Base-by-base conservation (phyloP, 108 stramenopile species). In the Pseudonitzschia multiseries region DNA sequence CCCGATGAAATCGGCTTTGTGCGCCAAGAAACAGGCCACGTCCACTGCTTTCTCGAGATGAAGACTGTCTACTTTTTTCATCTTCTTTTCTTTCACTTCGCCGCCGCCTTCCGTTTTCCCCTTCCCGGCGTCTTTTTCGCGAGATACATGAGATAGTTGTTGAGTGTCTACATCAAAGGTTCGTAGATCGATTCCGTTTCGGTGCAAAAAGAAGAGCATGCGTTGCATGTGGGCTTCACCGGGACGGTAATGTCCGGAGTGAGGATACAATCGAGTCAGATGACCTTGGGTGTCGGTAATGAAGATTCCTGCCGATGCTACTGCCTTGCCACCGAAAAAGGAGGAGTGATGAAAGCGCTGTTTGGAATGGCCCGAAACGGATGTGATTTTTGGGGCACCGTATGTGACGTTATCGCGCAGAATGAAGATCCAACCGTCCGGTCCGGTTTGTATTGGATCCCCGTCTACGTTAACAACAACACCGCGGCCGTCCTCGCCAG, bases 311-410 rank as follows among this genome's bases (percentile, higher is more conserved):
- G 96, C 96, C 24, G 95, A 89, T 57, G 93, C 87, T 17, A 96
- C 95, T 36, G 91, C 92, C 57, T 93, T 96, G 9, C 96, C 82
- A 40, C 83, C 77, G 69, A 96, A 97, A 72, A 97, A 97, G 41
- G 92, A 92, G 0, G 94, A 95, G 78, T 97, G 96, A 71, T 97
- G 96, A 68, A 97, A 97, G n/a, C 96, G 84, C 70, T 90, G 85
- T 64, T 84, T 87, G 28, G 77, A 68, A 24, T 76, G 79, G 44
- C 82, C 82, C 20, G 81, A 69, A 14, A 84, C 72, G 40, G 84
- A 83, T 27, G 91, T 95, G 22, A 91, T 85, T 73, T 97, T 97
- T 67, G 88, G 86, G 1, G 86, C 83, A 4, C 92, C 96, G 78
- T 94, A 97, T 41, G 96, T 70, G 9, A 77, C 86, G 48, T 87